phyloP scores from a whole-genome alignment of 495 filamentous ascomycete species.

The Aspergillus biplanus region DNA sequence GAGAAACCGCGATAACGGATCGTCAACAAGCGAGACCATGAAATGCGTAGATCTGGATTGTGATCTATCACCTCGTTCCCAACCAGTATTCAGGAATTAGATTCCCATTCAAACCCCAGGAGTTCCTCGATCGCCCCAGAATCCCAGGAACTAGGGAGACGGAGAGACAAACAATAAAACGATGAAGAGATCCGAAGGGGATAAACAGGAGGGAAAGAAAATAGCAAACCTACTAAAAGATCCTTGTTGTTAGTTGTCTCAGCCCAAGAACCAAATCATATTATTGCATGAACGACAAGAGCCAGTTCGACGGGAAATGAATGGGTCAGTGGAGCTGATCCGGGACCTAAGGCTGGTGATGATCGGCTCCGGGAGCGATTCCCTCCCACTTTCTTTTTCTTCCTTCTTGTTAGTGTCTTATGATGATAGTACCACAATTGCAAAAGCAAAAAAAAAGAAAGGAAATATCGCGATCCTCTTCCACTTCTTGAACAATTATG shows the following conservation, averaged over 20 bases:
- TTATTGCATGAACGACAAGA: slow-evolving; percentile 4
- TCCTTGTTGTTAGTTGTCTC: neutral
- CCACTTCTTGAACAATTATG: no score
- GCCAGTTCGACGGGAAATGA: neutral
- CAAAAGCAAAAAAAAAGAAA: no score
- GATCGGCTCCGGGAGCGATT: neutral
- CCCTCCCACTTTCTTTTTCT: neutral
- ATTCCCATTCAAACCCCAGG: slow-evolving; percentile 1
- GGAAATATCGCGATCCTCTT: no score
- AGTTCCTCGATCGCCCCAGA: slow-evolving; percentile 3
- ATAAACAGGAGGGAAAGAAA: neutral
- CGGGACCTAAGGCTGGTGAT: neutral
- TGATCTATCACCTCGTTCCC: neutral
- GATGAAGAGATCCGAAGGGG: neutral
- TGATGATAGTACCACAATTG: no score
- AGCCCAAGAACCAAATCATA: neutral
- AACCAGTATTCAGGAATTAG: neutral
- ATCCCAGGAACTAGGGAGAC: neutral
- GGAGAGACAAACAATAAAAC: neutral
- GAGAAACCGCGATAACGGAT: neutral
- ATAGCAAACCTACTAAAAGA: neutral
- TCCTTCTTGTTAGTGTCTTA: no score
- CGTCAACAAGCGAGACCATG: neutral
- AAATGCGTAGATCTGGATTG: neutral
- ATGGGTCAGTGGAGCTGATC: neutral